Percentiles rank a stretch among this genome's conserved stretches.
phyloP scores from a whole-genome alignment of 352 stramenopile species.

The Aphanomyces stellatus region DNA sequence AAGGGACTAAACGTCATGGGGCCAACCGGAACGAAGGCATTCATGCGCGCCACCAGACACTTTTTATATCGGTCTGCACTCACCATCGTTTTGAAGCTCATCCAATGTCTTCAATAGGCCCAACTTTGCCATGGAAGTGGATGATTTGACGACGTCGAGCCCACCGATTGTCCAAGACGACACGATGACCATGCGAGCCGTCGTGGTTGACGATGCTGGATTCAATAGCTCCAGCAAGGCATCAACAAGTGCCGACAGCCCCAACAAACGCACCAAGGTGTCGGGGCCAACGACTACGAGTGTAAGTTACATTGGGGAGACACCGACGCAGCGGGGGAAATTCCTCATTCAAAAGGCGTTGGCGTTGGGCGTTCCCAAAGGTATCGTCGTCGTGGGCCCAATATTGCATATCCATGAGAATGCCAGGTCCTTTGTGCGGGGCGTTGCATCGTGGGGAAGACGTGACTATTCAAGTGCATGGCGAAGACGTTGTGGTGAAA shows the following conservation, averaged over 20 bases:
- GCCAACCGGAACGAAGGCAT: constrained; percentile 49
- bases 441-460: constrained; percentile 72
- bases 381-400: neutral
- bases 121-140: constrained; percentile 5
- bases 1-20: constrained; percentile 59
- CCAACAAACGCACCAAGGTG: constrained; percentile 8
- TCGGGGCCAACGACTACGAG: neutral
- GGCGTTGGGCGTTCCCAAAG: constrained; percentile 62
- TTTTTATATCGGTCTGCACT: constrained; percentile 52
- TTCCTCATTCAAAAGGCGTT: constrained; percentile 67
- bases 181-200: constrained; percentile 3
- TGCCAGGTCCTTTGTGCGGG: constrained; percentile 46
- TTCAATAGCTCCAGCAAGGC: neutral
- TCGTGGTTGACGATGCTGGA: constrained; percentile 6
- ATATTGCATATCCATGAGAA: neutral
- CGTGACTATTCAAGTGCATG: constrained; percentile 54
- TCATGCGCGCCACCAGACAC: constrained; percentile 72
- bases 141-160: constrained; percentile 1
- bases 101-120: constrained; percentile 1
- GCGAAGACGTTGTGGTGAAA: constrained; percentile 31
- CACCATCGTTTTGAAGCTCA: neutral
- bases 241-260: neutral
- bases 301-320: constrained; percentile 58
- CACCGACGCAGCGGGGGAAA: constrained; percentile 57
- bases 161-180: neutral